Base-by-base conservation (phyloP, 805 yeast genomes). In the Ogataea methanolica region DNA sequence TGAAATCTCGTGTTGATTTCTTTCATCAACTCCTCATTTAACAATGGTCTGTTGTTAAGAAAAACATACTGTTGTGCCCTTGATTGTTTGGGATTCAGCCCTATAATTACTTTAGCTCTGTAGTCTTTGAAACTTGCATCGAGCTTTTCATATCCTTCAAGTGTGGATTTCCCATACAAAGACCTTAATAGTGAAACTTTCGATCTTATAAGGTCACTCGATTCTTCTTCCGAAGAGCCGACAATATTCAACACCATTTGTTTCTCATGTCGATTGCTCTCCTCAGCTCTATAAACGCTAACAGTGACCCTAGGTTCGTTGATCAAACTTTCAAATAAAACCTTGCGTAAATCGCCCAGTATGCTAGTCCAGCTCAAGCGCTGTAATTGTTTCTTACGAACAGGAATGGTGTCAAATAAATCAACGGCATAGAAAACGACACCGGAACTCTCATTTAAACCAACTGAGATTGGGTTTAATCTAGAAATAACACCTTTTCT, bases 351-450 rank as follows among this genome's bases (percentile, higher is more conserved):
- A 2, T 64, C 65, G 14, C 55, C 62, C 0, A 65, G 39, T 0
- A 66, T 26, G 12, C 55, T 57, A 1, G 52, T 43, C 43, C 58
- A 55, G 0, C 70, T 56, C 0, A 49, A 29, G 3, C 54, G 50
- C 5, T 53, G 29, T 1, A 68, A 29, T 6, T 63, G 64, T 1
- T 46, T 49, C 33, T 66, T 59, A 21, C 85, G 59, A 4, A 79
- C 81, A 0, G 79, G 79, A 1, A 72, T 34, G 22, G 63, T 68
- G 1, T 61, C 61, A 57, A 78, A 80, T 12, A 79, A 43, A 42
- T 72, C 71, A 6, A 63, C 50, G 4, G 70, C 65, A 3, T 54
- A 49, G 4, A 76, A 63, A 0, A 59, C 43, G 0, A 83, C 74
- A 0, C 83, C 83, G 3, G 37, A 15, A 34, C 14, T 14, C 15